phyloP scores from a whole-genome alignment of 139 green algal species.

The Chloropicon primus region DNA sequence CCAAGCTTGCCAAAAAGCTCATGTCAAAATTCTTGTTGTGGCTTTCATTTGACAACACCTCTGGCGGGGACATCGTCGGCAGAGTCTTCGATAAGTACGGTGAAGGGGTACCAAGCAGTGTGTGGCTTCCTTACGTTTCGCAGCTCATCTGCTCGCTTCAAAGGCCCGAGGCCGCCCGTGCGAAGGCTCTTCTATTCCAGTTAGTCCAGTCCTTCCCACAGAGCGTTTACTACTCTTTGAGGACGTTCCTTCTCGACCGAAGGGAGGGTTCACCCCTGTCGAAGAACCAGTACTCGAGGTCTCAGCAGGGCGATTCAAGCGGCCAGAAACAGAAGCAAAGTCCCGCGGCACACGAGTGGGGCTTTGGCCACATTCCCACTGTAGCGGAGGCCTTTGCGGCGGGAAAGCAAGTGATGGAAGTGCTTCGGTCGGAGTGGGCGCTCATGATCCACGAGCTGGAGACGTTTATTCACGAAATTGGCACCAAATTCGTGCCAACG shows the following conservation, averaged over 20 bases:
- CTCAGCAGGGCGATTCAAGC: neutral
- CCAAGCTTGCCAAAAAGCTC: neutral
- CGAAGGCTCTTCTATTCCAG: constrained; percentile 45
- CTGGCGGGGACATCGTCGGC: constrained; percentile 9
- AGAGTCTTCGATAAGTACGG: constrained; percentile 35
- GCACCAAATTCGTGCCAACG: constrained; percentile 55
- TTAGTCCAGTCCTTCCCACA: constrained; percentile 46
- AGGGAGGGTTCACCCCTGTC: neutral
- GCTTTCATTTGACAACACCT: neutral
- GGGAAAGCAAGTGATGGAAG: constrained; percentile 50
- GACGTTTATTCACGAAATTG: constrained; percentile 47
- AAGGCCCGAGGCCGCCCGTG: constrained; percentile 48
- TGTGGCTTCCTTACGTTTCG: constrained; percentile 84
- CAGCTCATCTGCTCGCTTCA: constrained; percentile 80
- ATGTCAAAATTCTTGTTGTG: neutral
- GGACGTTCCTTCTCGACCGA: constrained; percentile 60
- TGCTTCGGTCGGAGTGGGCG: constrained; percentile 9
- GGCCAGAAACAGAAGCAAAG: neutral
- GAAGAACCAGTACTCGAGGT: constrained; percentile 1
- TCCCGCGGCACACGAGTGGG: neutral
- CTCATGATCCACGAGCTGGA: constrained; percentile 27
- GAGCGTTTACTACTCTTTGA: constrained; percentile 79
- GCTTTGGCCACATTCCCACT: neutral
- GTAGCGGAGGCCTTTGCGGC: neutral
- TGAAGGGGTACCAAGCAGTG: constrained; percentile 58